Evolutionary conservation across 768 basidiomycete species (phyloP).

Genomic region (Psilocybe cyanescens): DNA sequence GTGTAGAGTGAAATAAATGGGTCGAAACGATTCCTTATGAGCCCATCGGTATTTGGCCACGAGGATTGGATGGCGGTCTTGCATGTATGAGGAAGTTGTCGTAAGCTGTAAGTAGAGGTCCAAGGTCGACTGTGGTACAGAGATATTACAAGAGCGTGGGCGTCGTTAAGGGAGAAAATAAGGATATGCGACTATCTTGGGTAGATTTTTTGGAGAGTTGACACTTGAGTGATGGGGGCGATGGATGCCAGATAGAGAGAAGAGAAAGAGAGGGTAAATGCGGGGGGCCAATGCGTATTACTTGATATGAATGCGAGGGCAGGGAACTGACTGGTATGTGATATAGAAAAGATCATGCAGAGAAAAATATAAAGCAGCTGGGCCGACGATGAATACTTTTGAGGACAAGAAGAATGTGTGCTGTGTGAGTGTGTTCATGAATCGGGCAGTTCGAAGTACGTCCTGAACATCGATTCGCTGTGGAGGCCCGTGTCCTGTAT

Average conservation of each 20-base stretch:
- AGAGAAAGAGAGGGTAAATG: too few species aligned
- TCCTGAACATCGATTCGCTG: conserved; percentile 87
- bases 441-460: conserved; percentile 79
- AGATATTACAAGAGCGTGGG: neutral
- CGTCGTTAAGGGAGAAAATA: neutral
- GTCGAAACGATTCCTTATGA: neutral
- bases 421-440: neutral
- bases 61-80: neutral
- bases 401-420: neutral
- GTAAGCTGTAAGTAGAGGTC: neutral
- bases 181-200: neutral
- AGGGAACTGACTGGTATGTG: neutral
- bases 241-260: too few species aligned
- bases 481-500: conserved; percentile 73
- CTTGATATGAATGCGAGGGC: neutral
- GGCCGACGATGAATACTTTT: conserved; percentile 2
- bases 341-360: neutral
- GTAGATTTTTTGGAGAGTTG: neutral
- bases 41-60: too few species aligned
- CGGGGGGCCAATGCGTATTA: neutral
- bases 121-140: neutral
- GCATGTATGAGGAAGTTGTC: neutral
- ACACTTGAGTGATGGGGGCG: too few species aligned
- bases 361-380: neutral
- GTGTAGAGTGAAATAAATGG: neutral